Base-by-base conservation (phyloP, 2,329 filamentous ascomycete genomes). In the Trichoderma breve region DNA sequence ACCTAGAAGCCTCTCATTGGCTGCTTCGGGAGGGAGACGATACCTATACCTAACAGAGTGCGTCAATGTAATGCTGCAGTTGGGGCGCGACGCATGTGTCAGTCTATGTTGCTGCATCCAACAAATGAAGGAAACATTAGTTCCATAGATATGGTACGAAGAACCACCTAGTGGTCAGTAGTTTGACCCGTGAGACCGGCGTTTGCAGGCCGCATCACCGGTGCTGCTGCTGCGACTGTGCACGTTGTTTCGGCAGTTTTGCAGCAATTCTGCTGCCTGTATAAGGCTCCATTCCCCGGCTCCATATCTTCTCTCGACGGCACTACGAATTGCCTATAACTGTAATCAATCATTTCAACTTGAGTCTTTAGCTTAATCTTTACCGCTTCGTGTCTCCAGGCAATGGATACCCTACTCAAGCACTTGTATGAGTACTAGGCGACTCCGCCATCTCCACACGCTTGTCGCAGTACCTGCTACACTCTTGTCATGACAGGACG, bases 1-100 rank as follows among this genome's bases (percentile, higher is more conserved):
- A 47, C 26, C 14, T 21, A 34, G 66, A 26, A n/a, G 66, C 18
- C 55, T 69, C 66, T 61, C 39, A 69, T 69, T 69, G 66, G 66
- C 55, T 69, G 66, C 53, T 30, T 26, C n/a, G 43, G 39, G 39
- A n/a, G 15, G 39, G 39, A n/a, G 39, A 43, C 39, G 39, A n/a
- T 43, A n/a, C 14, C 32, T 34, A 34, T 34, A 34, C 32, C 32
- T 15, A 39, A 21, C 18, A 43, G 30, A 65, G n/a, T 55, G 66
- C 65, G 32, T 58, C 51, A 30, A 58, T 58, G 51, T 15, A 57
- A 68, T 68, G 65, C 65, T 65, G 39, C 62, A 30, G 62, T 57
- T 32, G 28, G 28, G 24, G 39, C 53, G 64, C 14, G 21, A 57
- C 43, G 47, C 64, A 32, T 34, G 65, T 43, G 32, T 58, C 24